A percentile compares a stretch with the other conserved stretches of the same genome.
phyloP scores from a whole-genome alignment of 192 early-diverging fungal genomes.

The Coemansia nantahalensis region DNA sequence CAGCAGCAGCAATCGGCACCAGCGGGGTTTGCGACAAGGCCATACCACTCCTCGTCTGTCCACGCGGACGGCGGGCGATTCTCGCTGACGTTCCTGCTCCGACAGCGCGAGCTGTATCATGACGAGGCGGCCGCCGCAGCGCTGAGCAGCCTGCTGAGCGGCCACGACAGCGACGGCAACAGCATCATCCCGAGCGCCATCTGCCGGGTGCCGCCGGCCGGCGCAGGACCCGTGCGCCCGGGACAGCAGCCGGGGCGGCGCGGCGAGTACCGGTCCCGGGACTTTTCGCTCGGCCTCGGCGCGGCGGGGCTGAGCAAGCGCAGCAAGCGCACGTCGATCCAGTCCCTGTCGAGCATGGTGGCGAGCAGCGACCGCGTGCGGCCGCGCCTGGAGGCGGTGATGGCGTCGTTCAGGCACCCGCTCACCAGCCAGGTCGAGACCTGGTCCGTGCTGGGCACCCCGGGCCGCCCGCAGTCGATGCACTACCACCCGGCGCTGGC shows the following conservation, averaged over 20 bases:
- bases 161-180: not conserved
- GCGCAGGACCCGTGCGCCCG: constrained; percentile 3
- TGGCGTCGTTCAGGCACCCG: constrained; percentile 37
- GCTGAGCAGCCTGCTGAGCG: constrained; percentile 7
- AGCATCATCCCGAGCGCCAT: constrained; percentile 36
- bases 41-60: not conserved
- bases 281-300: constrained; percentile 4
- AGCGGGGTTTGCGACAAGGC: not conserved
- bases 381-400: constrained; percentile 35
- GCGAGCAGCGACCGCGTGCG: constrained; percentile 18
- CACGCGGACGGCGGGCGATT: constrained; percentile 9
- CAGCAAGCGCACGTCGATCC: constrained; percentile 22
- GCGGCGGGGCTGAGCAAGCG: not conserved
- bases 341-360: constrained; percentile 20
- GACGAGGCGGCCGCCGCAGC: constrained; percentile 19
- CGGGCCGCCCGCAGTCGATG: constrained; percentile 4
- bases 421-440: constrained; percentile 26
- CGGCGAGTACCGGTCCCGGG: constrained; percentile 8
- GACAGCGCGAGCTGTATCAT: constrained; percentile 33
- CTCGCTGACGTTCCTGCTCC: constrained; percentile 27
- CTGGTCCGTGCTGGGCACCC: constrained; percentile 30
- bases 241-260: not conserved
- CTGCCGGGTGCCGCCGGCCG: not conserved
- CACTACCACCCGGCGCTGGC: constrained; percentile 4
- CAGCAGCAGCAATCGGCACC: too few relatives aligned